Evolutionary conservation across 306 rosid species (phyloP), one percentile per base, ranked within the genome.

Genomic region (Crotalaria pallida): DNA sequence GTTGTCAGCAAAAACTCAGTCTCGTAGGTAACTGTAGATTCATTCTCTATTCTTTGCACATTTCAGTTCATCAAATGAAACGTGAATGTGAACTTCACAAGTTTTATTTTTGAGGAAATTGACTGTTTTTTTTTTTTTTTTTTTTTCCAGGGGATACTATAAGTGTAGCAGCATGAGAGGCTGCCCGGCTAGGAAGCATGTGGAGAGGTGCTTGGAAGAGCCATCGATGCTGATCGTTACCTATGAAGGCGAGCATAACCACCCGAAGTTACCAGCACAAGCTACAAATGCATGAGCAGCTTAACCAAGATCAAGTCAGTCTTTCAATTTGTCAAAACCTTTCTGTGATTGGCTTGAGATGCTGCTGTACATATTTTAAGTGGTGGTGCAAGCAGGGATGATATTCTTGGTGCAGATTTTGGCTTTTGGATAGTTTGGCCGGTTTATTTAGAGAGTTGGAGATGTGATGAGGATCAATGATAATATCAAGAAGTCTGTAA

Each of bases 121-220:
- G 58, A 77, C 34, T 52, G 49, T 58, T 36, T 18, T 47, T 45
- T 53, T 60, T 51, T 3, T 16, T 67, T 44, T 60, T 51, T 3
- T 16, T 67, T 44, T 77, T 55, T 84, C 77, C 82, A 95, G 99
- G 95, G 99, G 99, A 64, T 95, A 95, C 82, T 95, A 95, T 48
- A 95, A 95, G 78, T 95, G 99, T 78, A 95, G 99, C 86, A 95
- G 99, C 91, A 95, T 95, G 97, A 87, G 99, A 82, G 99, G 99
- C 22, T 95, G 99, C 71, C 99, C 99, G 15, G 99, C 99, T 11
- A 95, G 99, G 84, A 95, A 95, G 82, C 99, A 95, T 50, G 99
- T 95, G 3, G 99, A 95, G 81, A 84, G 97, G 81, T 91, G 96
- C 85, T 86, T 89, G 79, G 97, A 95, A 79, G 96, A 95, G 29